Percentiles rank a stretch among this genome's conserved stretches.
These are phyloP conservation scores for Tolypocladium ophioglossoides DNA, from an alignment of 2,329 filamentous ascomycete genomes.

Conservation along the genomic window DNA sequence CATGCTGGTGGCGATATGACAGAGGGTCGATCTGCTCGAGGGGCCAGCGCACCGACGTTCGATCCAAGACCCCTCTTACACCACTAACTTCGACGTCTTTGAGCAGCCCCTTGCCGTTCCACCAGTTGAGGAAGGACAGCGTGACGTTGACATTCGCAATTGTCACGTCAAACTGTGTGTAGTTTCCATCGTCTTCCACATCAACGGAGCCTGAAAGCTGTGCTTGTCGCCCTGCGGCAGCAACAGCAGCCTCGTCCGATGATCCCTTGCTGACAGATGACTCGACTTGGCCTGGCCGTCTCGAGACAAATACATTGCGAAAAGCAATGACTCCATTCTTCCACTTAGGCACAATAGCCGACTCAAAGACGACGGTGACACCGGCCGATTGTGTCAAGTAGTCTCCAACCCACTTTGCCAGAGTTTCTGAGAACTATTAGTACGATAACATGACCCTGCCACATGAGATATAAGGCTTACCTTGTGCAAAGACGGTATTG, in stretches of 20 bases:
- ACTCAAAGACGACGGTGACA: slow-evolving; percentile 91
- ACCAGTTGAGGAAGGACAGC: slow-evolving; percentile 96
- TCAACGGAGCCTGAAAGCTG: slow-evolving; percentile 22
- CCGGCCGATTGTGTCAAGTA: slow-evolving; percentile 92
- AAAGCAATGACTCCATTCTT: slow-evolving; percentile 91
- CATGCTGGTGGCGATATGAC: slow-evolving; percentile 77
- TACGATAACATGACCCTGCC: background rate
- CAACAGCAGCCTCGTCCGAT: slow-evolving; percentile 74
- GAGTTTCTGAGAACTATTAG: slow-evolving; percentile 53
- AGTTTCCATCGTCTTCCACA: slow-evolving; percentile 75
- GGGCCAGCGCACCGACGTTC: slow-evolving; percentile 67
- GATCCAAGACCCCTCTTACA: slow-evolving; percentile 83
- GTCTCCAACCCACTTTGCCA: slow-evolving; percentile 88
- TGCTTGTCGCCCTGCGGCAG: slow-evolving; percentile 58
- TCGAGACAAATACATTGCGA: slow-evolving; percentile 90
- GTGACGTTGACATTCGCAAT: slow-evolving; percentile 95
- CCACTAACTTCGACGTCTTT: slow-evolving; percentile 91
- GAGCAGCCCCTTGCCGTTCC: slow-evolving; percentile 87
- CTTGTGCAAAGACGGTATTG: slow-evolving; percentile 94
- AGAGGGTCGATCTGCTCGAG: slow-evolving; percentile 63
- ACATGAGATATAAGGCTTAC: slow-evolving; percentile 30
- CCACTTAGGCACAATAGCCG: slow-evolving; percentile 95
- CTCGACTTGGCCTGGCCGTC: slow-evolving; percentile 70
- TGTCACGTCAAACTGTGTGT: slow-evolving; percentile 93
- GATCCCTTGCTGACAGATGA: slow-evolving; percentile 90